Base-by-base conservation (phyloP, 257 asterid species). In the Agastache rugosa region DNA sequence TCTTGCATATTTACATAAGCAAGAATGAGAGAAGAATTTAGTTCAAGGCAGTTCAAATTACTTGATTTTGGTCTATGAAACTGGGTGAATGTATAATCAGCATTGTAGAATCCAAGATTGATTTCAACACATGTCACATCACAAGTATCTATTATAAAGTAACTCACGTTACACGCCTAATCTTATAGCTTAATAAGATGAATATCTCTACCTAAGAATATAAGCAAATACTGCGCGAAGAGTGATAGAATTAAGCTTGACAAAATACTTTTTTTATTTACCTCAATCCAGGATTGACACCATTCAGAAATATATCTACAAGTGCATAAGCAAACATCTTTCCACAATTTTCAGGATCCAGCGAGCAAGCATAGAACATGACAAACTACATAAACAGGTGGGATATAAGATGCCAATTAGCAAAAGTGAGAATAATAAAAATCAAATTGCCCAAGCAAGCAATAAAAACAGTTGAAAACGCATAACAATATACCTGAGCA, bases 281-380 rank as follows among this genome's bases (percentile, higher is more conserved):
- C 99, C 99, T 95, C 90, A 86, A 77, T 71, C 76, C 88, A 62
- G 88, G 88, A 79, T 59, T 76, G 77, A 54, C 23, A 76, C 89
- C 54, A 71, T 76, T 78, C 86, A 81, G 78, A 82, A 87, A 95
- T 42, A 79, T 82, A 75, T 83, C 65, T 39, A 86, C 59, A 45
- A 95, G 93, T 39, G 71, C 58, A 48, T 61, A 61, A 37, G 84
- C 85, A 80, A 95, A 92, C 78, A 71, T 80, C 75, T 79, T 73
- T 42, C 99, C 99, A 31, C 99, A 92, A 61, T 68, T 71, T 44
- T 87, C 93, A 68, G 99, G 98, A 83, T 95, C 99, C 82, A 95
- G 85, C 4, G 99, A 92, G 85, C 99, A 90, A 71, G 93, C 93
- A 78, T 95, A 95, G 85, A 92, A 95, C 83, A 92, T 79, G 77